Base-by-base conservation (phyloP, 2,329 filamentous ascomycete genomes). In the Ophiostoma montium region DNA sequence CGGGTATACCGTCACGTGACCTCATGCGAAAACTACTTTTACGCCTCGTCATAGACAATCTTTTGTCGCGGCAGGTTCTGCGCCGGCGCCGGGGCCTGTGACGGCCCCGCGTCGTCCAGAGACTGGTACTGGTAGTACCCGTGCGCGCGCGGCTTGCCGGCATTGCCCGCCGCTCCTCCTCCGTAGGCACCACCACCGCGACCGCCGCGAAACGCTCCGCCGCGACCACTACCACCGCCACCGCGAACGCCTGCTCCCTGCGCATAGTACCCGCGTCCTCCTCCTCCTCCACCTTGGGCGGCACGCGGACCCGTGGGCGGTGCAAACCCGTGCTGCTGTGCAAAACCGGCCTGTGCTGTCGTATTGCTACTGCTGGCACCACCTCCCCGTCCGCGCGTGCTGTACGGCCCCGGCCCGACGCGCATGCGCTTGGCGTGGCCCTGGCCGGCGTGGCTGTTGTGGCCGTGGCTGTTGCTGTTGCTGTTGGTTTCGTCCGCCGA, bases 111-210 rank as follows among this genome's bases (percentile, higher is more conserved):
- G 32, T 56, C 52, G 48, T 56, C 55, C 3, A 54, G 48, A 1
- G 55, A 56, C 36, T 54, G 52, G 50, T 56, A 56, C 30, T 48
- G 42, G 32, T 49, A 43, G 23, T 51, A 43, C 27, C 48, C 33
- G 13, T 46, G 23, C 45, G n/a, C 18, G 32, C 27, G 39, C 51
- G 21, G 18, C 47, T 43, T 8, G 42, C 31, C 13, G 18, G 11
- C n/a, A 19, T n/a, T 23, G 7, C 16, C 15, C 46, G 4, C 38
- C 5, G 19, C 30, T 16, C 30, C 35, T 11, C 46, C 31, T 27
- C 41, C 32, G 35, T 4, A 42, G 3, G 33, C 7, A 9, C 18
- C 36, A 7, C 3, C 11, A 21, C 18, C 12, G 12, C n/a, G 31
- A 18, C 43, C 43, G 5, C 46, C 46, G 21, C 36, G 30, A 9